Evolutionary conservation across 768 basidiomycete species (phyloP).

Genomic region (Phylloporus sp.): DNA sequence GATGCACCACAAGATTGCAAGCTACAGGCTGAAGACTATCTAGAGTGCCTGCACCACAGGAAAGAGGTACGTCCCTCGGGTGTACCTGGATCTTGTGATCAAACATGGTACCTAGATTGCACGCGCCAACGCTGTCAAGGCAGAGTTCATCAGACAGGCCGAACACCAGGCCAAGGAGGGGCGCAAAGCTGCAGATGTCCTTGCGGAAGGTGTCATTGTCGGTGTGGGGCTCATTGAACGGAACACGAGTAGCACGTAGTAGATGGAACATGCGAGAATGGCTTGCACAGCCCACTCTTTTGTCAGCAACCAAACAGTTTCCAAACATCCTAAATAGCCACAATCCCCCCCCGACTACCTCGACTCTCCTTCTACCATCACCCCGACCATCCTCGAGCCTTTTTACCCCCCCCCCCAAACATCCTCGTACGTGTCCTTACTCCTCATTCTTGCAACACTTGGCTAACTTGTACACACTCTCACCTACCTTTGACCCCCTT

Average conservation of each 20-base stretch:
- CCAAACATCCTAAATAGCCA: conserved; percentile 38
- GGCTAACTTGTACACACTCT: background rate
- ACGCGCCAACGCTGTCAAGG: conserved; percentile 66
- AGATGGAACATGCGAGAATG: conserved; percentile 12
- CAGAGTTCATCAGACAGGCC: conserved; percentile 66
- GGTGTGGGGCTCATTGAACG: conserved; percentile 73
- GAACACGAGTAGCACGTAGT: conserved; percentile 19
- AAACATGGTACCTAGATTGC: conserved; percentile 41
- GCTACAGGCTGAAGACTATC: conserved; percentile 75
- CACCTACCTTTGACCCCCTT: background rate
- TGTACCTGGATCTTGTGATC: background rate
- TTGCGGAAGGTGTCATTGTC: conserved; percentile 70
- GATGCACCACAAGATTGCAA: conserved; percentile 73
- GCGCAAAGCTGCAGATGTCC: conserved; percentile 65
- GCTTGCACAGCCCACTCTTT: conserved; percentile 13
- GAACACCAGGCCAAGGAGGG: conserved; percentile 64
- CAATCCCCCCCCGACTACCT: conserved; percentile 11
- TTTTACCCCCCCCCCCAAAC: background rate
- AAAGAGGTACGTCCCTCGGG: conserved; percentile 66
- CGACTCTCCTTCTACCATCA: conserved; percentile 30
- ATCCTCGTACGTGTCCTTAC: conserved; percentile 10
- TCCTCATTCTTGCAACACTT: background rate
- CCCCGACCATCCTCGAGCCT: no score
- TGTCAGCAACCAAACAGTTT: conserved; percentile 38
- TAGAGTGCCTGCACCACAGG: conserved; percentile 86